Percentiles rank a stretch among this genome's conserved stretches.
Conservation (phyloP, 140 eudicot species). For the Senecio squalidus region DNA sequence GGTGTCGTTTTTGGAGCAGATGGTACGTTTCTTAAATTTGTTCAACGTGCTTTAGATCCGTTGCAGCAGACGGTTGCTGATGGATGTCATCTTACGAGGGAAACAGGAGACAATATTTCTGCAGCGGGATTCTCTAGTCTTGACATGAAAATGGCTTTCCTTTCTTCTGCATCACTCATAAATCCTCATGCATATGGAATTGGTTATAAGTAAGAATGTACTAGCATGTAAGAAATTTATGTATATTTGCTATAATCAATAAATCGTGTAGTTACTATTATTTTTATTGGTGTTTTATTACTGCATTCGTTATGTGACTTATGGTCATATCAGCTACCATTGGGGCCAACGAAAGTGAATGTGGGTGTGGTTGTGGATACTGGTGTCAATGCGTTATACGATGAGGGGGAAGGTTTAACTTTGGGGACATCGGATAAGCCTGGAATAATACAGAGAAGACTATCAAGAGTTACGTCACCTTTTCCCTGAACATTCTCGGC, state of each 20-base stretch:
- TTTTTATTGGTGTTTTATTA: too few species aligned
- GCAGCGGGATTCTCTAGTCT: conserved; percentile 70
- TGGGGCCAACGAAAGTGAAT: too few species aligned
- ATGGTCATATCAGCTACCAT: too few species aligned
- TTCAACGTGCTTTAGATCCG: conserved; percentile 71
- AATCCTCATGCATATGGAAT: conserved; percentile 79
- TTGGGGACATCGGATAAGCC: too few species aligned
- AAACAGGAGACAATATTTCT: conserved; percentile 57
- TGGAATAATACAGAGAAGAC: too few species aligned
- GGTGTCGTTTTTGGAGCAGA: conserved; percentile 38
- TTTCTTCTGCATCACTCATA: conserved; percentile 57
- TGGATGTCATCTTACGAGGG: conserved; percentile 84
- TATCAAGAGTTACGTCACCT: too few species aligned
- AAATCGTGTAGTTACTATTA: too few species aligned
- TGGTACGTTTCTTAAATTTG: conserved; percentile 58
- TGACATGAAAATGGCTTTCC: conserved; percentile 36
- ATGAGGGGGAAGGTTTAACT: too few species aligned
- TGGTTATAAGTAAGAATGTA: conserved; percentile 44
- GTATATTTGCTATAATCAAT: not conserved
- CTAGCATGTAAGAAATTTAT: not conserved
- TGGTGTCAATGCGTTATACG: too few species aligned
- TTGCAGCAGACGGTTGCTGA: conserved; percentile 81
- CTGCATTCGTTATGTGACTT: too few species aligned
- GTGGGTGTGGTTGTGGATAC: too few species aligned
- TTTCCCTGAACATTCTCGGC: too few species aligned